These are phyloP conservation scores for Candida manassasensis DNA, from an alignment of 805 yeast species.

Conservation along the genomic window DNA sequence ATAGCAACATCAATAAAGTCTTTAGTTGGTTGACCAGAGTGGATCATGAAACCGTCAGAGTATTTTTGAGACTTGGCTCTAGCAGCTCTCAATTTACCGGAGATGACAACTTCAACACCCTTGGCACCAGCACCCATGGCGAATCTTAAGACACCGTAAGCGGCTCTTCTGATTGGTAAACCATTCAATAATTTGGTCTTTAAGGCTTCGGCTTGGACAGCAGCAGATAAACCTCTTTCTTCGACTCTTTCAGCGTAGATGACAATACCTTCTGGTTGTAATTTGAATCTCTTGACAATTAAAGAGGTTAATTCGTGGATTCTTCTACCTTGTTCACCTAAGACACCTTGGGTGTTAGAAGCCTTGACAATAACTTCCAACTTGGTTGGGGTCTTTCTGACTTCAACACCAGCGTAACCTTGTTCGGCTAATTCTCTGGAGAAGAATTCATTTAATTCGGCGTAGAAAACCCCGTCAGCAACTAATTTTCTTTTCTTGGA, in stretches of 20 bases:
- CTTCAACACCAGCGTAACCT: constrained; percentile 99
- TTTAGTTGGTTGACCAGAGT: constrained; percentile 99
- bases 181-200: constrained; percentile 97
- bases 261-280: constrained; percentile 87
- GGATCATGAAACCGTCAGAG: constrained; percentile 99
- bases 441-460: constrained; percentile 99
- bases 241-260: constrained; percentile 98
- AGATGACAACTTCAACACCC: constrained; percentile 99
- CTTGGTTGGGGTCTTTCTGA: constrained; percentile 96
- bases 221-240: constrained; percentile 99
- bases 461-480: constrained; percentile 99
- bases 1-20: constrained; percentile 98
- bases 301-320: constrained; percentile 97
- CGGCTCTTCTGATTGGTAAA: constrained; percentile 99
- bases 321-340: constrained; percentile 99
- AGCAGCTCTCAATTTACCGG: constrained; percentile 99
- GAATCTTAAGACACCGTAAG: constrained; percentile 99
- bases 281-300: constrained; percentile 97
- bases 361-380: constrained; percentile 99
- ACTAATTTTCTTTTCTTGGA: constrained; percentile 99
- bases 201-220: constrained; percentile 99
- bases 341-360: constrained; percentile 96
- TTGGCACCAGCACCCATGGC: constrained; percentile 99
- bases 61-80: constrained; percentile 99
- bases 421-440: constrained; percentile 99